phyloP scores from a whole-genome alignment of 441 rosid species.

The Pelargonium australe region DNA sequence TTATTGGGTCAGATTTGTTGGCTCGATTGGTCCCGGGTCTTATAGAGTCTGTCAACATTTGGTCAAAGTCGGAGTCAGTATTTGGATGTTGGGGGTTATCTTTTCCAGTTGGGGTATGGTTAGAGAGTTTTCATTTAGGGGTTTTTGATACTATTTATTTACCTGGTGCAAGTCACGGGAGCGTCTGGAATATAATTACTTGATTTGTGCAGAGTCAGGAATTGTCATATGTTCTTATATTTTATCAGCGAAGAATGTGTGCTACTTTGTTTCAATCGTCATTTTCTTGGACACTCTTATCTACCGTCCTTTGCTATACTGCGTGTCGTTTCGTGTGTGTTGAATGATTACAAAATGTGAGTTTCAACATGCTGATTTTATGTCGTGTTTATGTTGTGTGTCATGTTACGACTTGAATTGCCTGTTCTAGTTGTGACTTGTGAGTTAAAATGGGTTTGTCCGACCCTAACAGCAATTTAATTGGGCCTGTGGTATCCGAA shows the following conservation, averaged over 20 bases:
- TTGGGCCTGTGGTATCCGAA: too few species aligned
- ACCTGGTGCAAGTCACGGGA: constrained; percentile 8
- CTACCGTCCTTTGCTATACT: too few species aligned
- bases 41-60: constrained; percentile 27
- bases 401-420: too few species aligned
- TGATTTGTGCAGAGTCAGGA: background rate
- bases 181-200: background rate
- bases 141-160: constrained; percentile 18
- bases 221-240: background rate
- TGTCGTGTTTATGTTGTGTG: too few species aligned
- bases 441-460: too few species aligned
- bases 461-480: too few species aligned
- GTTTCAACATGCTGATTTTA: too few species aligned
- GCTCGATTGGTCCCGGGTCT: constrained; percentile 29
- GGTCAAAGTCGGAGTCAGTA: constrained; percentile 23
- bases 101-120: constrained; percentile 21
- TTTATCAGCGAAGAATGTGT: background rate
- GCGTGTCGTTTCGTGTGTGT: too few species aligned
- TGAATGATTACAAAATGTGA: too few species aligned
- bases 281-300: too few species aligned
- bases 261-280: too few species aligned
- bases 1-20: constrained; percentile 21
- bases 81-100: constrained; percentile 29
- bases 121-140: constrained; percentile 15
- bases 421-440: too few species aligned